Evolutionary conservation across 1,284 basidiomycete genomes (phyloP).

Genomic region (Naganishia sp.): DNA sequence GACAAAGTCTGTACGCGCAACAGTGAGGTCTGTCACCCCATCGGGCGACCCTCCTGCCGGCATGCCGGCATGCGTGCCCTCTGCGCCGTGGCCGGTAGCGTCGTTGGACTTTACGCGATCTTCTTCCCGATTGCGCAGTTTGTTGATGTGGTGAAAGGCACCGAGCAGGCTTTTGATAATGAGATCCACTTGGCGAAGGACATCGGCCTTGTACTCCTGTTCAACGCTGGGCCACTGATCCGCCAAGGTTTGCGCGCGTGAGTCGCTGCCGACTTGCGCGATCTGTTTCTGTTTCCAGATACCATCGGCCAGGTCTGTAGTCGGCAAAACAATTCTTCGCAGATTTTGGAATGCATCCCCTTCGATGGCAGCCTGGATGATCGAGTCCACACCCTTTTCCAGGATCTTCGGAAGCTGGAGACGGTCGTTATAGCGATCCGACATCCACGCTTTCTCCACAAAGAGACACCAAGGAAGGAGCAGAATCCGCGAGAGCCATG

Average conservation of each 20-base stretch:
- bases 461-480: constrained; percentile 29
- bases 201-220: constrained; percentile 29
- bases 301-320: constrained; percentile 18
- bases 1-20: constrained; percentile 28
- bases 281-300: constrained; percentile 25
- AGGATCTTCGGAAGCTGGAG: constrained; percentile 23
- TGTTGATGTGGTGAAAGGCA: constrained; percentile 29
- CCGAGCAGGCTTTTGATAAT: constrained; percentile 30
- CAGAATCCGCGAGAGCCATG: constrained; percentile 30
- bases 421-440: constrained; percentile 21
- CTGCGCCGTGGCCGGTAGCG: neutral
- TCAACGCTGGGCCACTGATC: constrained; percentile 31
- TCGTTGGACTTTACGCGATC: constrained; percentile 30
- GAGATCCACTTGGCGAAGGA: constrained; percentile 29
- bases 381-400: constrained; percentile 21
- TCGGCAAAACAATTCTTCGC: constrained; percentile 24
- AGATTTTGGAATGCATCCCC: constrained; percentile 30
- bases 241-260: neutral
- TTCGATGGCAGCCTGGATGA: constrained; percentile 26
- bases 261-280: constrained; percentile 4
- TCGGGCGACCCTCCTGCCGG: neutral
- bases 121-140: constrained; percentile 28
- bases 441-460: constrained; percentile 31
- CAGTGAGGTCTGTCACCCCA: neutral
- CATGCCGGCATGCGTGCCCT: neutral